Conservation (phyloP, 2,329 filamentous ascomycete genomes). For the Hysterium pulicare region DNA sequence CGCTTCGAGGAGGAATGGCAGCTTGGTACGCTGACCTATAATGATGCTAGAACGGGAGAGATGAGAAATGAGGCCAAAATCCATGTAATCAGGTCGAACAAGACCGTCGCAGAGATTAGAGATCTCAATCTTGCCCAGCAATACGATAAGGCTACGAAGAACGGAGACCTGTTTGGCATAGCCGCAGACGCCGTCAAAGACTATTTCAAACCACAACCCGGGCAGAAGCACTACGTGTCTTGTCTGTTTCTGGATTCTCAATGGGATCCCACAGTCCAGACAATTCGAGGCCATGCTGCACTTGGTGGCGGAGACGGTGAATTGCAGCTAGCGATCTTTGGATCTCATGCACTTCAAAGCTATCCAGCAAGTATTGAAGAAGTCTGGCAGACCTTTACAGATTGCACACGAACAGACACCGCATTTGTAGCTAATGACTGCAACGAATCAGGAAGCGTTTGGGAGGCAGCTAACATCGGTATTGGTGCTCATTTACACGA, state of each 20-base stretch:
- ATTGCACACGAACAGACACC: conserved; percentile 86
- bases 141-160: conserved; percentile 64
- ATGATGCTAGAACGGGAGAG: conserved; percentile 65
- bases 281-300: conserved; percentile 76
- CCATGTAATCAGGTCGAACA: conserved; percentile 77
- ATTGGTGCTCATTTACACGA: conserved; percentile 93
- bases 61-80: conserved; percentile 91
- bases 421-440: conserved; percentile 79
- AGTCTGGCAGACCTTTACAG: conserved; percentile 80
- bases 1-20: conserved; percentile 96
- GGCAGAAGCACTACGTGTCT: conserved; percentile 85
- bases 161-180: conserved; percentile 71
- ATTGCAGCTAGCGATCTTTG: conserved; percentile 82
- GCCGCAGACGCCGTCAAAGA: conserved; percentile 73
- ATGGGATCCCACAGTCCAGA: conserved; percentile 71
- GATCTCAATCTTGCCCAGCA: conserved; percentile 77
- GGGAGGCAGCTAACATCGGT: conserved; percentile 92
- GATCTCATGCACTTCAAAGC: conserved; percentile 86
- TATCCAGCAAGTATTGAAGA: conserved; percentile 89
- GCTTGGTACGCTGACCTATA: conserved; percentile 71
- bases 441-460: conserved; percentile 82
- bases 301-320: conserved; percentile 73
- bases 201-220: conserved; percentile 70
- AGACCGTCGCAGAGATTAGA: conserved; percentile 80
- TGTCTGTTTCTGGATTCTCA: conserved; percentile 83